phyloP scores from a whole-genome alignment of 129 eudicot species.

The Centella asiatica region DNA sequence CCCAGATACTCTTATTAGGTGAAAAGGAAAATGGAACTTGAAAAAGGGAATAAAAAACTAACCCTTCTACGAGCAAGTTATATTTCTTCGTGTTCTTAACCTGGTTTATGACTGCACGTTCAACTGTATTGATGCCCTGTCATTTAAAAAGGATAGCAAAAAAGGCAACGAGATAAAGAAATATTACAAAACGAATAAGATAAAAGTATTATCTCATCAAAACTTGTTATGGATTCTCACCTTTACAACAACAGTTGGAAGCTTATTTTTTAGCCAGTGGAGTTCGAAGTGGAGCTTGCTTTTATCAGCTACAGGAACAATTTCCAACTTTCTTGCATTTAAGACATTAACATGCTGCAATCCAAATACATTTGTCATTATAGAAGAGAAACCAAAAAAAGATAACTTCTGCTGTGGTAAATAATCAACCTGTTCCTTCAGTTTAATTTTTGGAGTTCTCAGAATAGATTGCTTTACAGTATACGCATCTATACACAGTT shows the following conservation, averaged over 20 bases:
- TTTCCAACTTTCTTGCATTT: conserved; percentile 57
- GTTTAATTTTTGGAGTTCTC: conserved; percentile 45
- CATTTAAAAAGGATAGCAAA: conserved; percentile 3
- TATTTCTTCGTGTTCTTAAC: conserved; percentile 25
- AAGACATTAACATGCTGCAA: conserved; percentile 61
- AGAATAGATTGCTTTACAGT: conserved; percentile 62
- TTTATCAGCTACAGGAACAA: conserved; percentile 42
- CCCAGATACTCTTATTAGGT: not conserved
- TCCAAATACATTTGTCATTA: conserved; percentile 1
- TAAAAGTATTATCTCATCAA: not conserved
- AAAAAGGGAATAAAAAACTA: conserved; percentile 16
- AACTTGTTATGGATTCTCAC: conserved; percentile 21
- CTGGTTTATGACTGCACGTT: conserved; percentile 67
- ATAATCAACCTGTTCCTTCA: conserved; percentile 45
- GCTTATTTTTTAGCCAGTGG: conserved; percentile 53
- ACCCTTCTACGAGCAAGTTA: conserved; percentile 84
- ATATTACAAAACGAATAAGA: too few relatives aligned
- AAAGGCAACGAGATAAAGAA: too few relatives aligned
- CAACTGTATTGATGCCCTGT: conserved; percentile 87
- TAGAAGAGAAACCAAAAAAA: not conserved
- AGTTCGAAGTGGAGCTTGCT: conserved; percentile 60
- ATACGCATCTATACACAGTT: conserved; percentile 51
- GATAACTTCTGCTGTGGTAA: too few relatives aligned
- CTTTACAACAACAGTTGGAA: conserved; percentile 75
- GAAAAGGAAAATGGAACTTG: not conserved